These are phyloP conservation scores for Conticribra guillardii DNA, from an alignment of 108 stramenopile genomes.

Conservation along the genomic window DNA sequence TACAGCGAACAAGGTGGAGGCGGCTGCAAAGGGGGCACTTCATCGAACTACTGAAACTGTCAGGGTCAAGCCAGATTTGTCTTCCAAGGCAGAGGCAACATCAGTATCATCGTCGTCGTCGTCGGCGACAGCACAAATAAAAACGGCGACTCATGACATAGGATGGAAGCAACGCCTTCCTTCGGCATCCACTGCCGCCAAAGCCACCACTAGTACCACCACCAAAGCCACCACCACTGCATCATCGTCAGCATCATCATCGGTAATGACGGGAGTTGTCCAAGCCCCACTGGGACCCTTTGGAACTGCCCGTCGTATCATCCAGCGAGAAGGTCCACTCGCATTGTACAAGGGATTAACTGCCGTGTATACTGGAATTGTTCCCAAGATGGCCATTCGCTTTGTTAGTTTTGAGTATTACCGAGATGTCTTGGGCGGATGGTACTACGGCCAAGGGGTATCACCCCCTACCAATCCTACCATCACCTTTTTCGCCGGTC, in stretches of 20 bases:
- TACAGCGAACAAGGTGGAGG: not conserved
- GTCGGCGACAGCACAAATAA: not conserved
- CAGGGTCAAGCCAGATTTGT: slow-evolving; percentile 18
- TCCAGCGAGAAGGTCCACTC: slow-evolving; percentile 90
- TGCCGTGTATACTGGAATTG: slow-evolving; percentile 93
- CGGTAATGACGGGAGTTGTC: slow-evolving; percentile 25
- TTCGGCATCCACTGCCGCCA: slow-evolving; percentile 14
- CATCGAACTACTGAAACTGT: slow-evolving; percentile 13
- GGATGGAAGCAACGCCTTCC: slow-evolving; percentile 45
- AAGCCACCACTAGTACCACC: slow-evolving; percentile 11
- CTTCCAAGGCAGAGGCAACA: not conserved
- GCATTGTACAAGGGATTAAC: slow-evolving; percentile 98
- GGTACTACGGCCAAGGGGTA: slow-evolving; percentile 15
- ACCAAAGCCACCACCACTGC: slow-evolving; percentile 13
- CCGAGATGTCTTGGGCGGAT: slow-evolving; percentile 42
- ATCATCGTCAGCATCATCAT: slow-evolving; percentile 11
- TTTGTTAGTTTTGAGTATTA: slow-evolving; percentile 95
- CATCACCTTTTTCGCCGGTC: slow-evolving; percentile 87
- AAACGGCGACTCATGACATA: slow-evolving; percentile 26
- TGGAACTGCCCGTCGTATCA: slow-evolving; percentile 85
- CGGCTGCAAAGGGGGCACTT: not conserved
- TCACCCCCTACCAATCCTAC: slow-evolving; percentile 25
- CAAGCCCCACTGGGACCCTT: slow-evolving; percentile 71
- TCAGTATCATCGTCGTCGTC: slow-evolving; percentile 1
- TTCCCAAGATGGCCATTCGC: slow-evolving; percentile 98